Conservation (phyloP, 2,329 filamentous ascomycete genomes). For the Huntiella abstrusa region DNA sequence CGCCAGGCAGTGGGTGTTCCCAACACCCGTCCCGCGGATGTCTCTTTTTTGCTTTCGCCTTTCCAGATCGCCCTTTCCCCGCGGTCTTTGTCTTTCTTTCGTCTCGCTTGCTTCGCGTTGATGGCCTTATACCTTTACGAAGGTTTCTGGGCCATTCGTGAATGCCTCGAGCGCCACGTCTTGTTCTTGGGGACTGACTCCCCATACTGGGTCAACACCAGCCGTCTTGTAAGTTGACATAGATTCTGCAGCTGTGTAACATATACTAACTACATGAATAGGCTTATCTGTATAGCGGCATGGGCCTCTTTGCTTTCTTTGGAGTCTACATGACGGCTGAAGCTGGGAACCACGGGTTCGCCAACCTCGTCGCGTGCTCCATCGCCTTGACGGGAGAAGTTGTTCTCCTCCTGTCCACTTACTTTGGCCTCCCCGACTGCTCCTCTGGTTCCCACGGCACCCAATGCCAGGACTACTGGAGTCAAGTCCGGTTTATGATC, state of each 20-base stretch:
- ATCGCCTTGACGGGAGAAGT: slow-evolving; percentile 55
- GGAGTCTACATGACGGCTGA: slow-evolving; percentile 4
- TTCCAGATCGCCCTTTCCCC: no score
- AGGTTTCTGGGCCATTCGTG: slow-evolving; percentile 6
- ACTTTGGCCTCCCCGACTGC: slow-evolving; percentile 28
- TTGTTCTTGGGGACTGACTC: slow-evolving; percentile 4
- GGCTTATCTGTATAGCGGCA: slow-evolving; percentile 8
- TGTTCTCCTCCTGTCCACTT: slow-evolving; percentile 48
- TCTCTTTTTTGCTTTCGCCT: no score
- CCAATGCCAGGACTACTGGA: slow-evolving; percentile 21
- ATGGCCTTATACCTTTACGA: neutral
- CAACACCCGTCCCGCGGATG: no score
- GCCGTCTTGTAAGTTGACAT: slow-evolving; percentile 8
- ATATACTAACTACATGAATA: neutral
- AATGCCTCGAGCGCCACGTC: slow-evolving; percentile 1
- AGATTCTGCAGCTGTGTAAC: neutral
- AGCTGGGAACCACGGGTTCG: slow-evolving; percentile 46
- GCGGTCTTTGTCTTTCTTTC: neutral
- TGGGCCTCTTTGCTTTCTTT: slow-evolving; percentile 7
- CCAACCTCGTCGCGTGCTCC: slow-evolving; percentile 66
- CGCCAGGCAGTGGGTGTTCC: no score
- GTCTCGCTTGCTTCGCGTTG: no score
- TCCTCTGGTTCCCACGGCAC: neutral
- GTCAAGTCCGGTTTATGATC: slow-evolving; percentile 36
- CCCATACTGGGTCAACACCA: slow-evolving; percentile 4